Base-by-base conservation (phyloP, 306 rosid genomes). In the Parietaria judaica region DNA sequence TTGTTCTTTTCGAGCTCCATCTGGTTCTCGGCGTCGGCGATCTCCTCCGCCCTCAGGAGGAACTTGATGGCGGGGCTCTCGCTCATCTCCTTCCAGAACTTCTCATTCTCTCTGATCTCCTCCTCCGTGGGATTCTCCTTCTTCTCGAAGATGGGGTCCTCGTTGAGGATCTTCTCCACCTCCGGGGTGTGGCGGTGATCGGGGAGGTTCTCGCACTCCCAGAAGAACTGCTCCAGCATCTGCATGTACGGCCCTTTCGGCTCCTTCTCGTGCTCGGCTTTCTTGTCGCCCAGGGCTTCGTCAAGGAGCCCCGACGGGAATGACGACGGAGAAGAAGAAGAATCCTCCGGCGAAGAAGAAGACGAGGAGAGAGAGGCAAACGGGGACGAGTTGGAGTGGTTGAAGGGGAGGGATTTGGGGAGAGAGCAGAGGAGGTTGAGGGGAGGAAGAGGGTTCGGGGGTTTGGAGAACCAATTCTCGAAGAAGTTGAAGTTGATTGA, bases 401-500 rank as follows among this genome's bases (percentile, higher is more conserved):
- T 15, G n/a, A 51, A 63, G 12, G 53, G 72, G 53, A 58, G 70
- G 61, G 66, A 9, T 0, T 79, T 76, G 14, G 75, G 70, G 12
- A 79, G 34, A 69, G 72, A 37, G 1, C 39, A 38, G 75, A 79
- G 41, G 71, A 80, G 70, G 57, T 75, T 64, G 59, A 82, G 38
- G 14, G 79, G 82, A 14, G 84, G 38, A 57, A 82, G 70, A 17
- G 96, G 96, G 45, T 68, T 88, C 31, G 73, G 86, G 17, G 85
- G 96, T 39, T 76, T 88, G 1, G 70, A 58, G 80, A 88, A 92
- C 98, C 98, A 92, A 70, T 75, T 78, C 14, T 74, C 82, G 36
- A 86, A 88, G 8, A 90, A 84, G 66, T 88, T 88, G 81, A 92
- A 84, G 66, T 84, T 88, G 43, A 92, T 82, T 50, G 98, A 8